Evolutionary conservation across 1,284 basidiomycete genomes (phyloP), one percentile per base, ranked within the genome.

Genomic region (Ceratobasidium sp.): DNA sequence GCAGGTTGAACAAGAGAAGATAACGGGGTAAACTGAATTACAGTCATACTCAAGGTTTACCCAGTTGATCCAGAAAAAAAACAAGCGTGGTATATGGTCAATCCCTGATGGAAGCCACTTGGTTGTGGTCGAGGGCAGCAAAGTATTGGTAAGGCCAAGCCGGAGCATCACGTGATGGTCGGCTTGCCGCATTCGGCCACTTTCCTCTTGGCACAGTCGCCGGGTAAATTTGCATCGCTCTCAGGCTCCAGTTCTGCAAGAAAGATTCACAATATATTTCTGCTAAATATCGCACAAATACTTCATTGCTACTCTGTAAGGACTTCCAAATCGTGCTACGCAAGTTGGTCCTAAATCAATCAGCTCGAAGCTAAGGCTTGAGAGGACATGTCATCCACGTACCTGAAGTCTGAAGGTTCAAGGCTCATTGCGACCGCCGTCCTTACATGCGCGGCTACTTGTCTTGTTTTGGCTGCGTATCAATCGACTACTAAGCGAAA

Each of bases 21-120:
- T 80, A 98, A 91, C 0, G 96, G 96, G 37, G 92, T 88, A 82
- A 98, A 99, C 83, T 97, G 95, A 35, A 97, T 82, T 11, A 86
- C 79, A 11, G 83, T 75, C 84, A 85, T 85, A 11, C 33, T 56
- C n/a, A 49, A 49, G 11, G 7, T 20, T 11, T 6, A 4, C 42
- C 37, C n/a, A 26, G 33, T 20, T 39, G 37, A 17, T 13, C 8
- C 37, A 39, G 26, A 23, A 49, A 35, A 26, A 35, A 31, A n/a
- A n/a, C 20, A 26, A 15, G 28, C 49, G 7, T 45, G 45, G 63
- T 65, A 65, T 65, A 39, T 7, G 45, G 15, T 26, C 37, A 42
- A 47, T 3, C 45, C 45, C 39, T 33, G 17, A 26, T 7, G 17
- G 42, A 54, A 64, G 58, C 71, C 58, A 53, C 71, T 28, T 47